Conservation (phyloP, 2,329 filamentous ascomycete genomes). For the Fusarium acutatum region DNA sequence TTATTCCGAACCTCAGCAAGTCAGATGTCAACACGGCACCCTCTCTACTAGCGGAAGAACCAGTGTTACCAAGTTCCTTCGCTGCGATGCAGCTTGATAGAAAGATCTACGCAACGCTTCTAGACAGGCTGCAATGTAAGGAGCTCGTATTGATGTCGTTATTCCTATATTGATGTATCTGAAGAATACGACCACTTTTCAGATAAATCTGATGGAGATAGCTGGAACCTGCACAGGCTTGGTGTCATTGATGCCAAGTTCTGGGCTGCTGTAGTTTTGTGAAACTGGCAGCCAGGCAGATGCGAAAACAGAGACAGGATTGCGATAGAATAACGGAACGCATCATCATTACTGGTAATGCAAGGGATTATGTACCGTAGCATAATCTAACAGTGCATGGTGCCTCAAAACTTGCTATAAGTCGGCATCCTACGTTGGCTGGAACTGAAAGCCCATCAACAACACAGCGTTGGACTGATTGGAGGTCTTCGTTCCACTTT, state of each 20-base stretch:
- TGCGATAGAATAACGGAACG: not conserved
- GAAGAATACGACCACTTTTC: not conserved
- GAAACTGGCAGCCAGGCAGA: not conserved
- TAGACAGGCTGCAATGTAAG: not conserved
- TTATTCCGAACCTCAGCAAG: not conserved
- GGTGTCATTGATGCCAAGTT: not conserved
- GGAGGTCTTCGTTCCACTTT: not conserved
- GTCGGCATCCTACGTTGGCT: too few species aligned
- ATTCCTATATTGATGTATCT: too few species aligned
- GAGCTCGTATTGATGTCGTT: not conserved
- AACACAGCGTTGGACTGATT: not conserved
- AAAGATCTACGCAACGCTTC: too few species aligned
- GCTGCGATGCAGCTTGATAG: too few species aligned
- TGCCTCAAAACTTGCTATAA: not conserved
- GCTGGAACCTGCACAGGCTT: not conserved
- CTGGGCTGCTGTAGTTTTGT: too few species aligned
- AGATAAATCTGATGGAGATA: not conserved
- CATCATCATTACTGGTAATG: not conserved
- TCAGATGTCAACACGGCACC: not conserved
- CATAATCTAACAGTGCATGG: too few species aligned
- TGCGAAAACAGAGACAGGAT: too few species aligned
- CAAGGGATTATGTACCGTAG: rapidly evolving
- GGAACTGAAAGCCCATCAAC: too few species aligned
- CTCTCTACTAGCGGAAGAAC: not conserved
- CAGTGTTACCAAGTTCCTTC: not conserved